Conservation (phyloP, 805 yeast genomes). For the Sungouiella blattae region DNA sequence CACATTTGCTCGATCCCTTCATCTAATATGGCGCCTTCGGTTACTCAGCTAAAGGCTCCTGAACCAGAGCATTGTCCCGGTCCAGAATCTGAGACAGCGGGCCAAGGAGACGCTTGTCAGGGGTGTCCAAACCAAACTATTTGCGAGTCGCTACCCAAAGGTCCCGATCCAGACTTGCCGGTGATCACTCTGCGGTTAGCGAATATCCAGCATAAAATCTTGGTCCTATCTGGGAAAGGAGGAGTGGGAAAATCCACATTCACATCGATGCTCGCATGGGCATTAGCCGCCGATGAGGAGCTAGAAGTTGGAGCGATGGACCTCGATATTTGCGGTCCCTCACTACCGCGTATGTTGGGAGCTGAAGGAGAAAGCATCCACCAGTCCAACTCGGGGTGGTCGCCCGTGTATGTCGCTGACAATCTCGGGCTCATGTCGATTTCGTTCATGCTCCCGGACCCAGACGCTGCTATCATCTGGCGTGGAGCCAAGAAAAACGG, state of each 20-base stretch:
- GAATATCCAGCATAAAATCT: slow-evolving; percentile 69
- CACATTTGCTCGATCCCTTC: too few species aligned
- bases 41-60: slow-evolving; percentile 46
- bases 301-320: slow-evolving; percentile 96
- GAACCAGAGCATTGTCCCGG: slow-evolving; percentile 99
- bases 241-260: slow-evolving; percentile 98
- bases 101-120: slow-evolving; percentile 87
- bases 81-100: slow-evolving; percentile 91
- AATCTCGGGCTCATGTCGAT: slow-evolving; percentile 94
- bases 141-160: slow-evolving; percentile 84
- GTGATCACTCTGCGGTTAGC: slow-evolving; percentile 64
- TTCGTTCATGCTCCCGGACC: slow-evolving; percentile 89
- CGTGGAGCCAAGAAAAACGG: slow-evolving; percentile 95
- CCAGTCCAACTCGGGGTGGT: slow-evolving; percentile 89
- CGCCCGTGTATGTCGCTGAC: slow-evolving; percentile 94
- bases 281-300: slow-evolving; percentile 74
- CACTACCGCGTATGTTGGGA: slow-evolving; percentile 91
- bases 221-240: slow-evolving; percentile 80
- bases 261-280: slow-evolving; percentile 96
- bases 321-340: slow-evolving; percentile 96
- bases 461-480: slow-evolving; percentile 95
- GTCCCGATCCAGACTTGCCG: slow-evolving; percentile 93
- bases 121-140: slow-evolving; percentile 94
- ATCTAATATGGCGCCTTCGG: slow-evolving; percentile 24
- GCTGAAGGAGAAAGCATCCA: slow-evolving; percentile 84